Base-by-base conservation (phyloP, 345 rosid genomes). In the Barbarea vulgaris region DNA sequence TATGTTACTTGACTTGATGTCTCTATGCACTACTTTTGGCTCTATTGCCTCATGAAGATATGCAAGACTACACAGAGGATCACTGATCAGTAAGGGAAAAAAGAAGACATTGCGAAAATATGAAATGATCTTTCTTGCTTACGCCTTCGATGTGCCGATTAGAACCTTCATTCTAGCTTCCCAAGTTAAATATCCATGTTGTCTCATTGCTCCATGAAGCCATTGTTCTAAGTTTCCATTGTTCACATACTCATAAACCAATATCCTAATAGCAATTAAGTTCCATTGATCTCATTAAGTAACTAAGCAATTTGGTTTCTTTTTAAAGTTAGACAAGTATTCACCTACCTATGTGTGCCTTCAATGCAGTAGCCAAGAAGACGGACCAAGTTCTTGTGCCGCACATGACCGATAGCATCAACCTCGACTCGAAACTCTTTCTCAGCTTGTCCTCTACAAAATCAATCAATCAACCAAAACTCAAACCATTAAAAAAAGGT, bases 31-130 rank as follows among this genome's bases (percentile, higher is more conserved):
- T 75, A 95, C 98, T 78, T 94, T 94, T 62, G 99, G 99, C 78
- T 94, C 99, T 74, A 94, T 90, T 64, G 99, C 97, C 81, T 95
- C 99, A 46, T 95, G 99, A 64, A 95, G 82, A 79, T 95, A 95
- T 13, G 97, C 96, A 81, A 95, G 96, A 65, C 99, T 95, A 88
- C 82, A 69, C 17, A 62, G 1, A 62, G 31, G 54, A 53, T 2
- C 22, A 39, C 2, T 41, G 25, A 53, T 53, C 21, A 42, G 21
- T 22, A 30, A 22, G 15, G 3, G 7, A 47, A 46, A 47, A 46
- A 33, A n/a, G 27, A 36, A 55, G n/a, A 24, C 27, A 14, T 8
- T 61, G 13, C 64, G 2, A 24, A 39, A 41, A 7, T 2, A 7
- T 0, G 7, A 41, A 22, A 22, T 21, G 48, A 39, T 61, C 13